Conservation (phyloP, 2,329 filamentous ascomycete genomes). For the Pyrenochaeta sp. region DNA sequence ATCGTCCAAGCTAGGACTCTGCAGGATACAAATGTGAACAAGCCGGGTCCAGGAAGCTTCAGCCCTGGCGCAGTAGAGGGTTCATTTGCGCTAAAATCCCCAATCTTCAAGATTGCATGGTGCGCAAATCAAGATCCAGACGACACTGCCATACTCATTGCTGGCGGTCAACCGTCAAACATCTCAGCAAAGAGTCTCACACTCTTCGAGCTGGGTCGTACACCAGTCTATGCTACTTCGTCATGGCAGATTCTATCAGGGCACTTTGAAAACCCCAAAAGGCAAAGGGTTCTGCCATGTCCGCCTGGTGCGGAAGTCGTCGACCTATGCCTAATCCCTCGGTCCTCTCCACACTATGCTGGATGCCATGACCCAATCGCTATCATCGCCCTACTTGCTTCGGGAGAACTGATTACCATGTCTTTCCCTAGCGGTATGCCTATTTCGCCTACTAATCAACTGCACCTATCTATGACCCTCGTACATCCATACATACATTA, state of each 20-base stretch:
- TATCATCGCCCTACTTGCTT: slow-evolving; percentile 78
- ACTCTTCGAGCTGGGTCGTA: slow-evolving; percentile 87
- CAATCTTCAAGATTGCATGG: slow-evolving; percentile 83
- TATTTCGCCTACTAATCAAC: slow-evolving; percentile 89
- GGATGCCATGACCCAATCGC: slow-evolving; percentile 92
- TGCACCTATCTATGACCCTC: slow-evolving; percentile 86
- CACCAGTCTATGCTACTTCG: slow-evolving; percentile 90
- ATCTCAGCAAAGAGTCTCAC: slow-evolving; percentile 78
- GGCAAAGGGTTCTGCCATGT: slow-evolving; percentile 74
- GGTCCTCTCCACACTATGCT: slow-evolving; percentile 82
- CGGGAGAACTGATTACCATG: slow-evolving; percentile 87
- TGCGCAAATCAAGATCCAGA: slow-evolving; percentile 94
- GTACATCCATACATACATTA: slow-evolving; percentile 88
- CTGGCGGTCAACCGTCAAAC: slow-evolving; percentile 77
- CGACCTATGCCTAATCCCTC: slow-evolving; percentile 85
- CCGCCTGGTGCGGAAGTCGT: slow-evolving; percentile 79
- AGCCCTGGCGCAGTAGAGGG: slow-evolving; percentile 56
- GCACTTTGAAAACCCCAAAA: slow-evolving; percentile 80
- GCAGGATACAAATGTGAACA: slow-evolving; percentile 75
- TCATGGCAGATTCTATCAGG: slow-evolving; percentile 83
- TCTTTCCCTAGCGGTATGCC: slow-evolving; percentile 92
- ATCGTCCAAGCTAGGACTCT: slow-evolving; percentile 85
- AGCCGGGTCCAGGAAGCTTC: slow-evolving; percentile 61
- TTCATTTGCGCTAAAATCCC: slow-evolving; percentile 70
- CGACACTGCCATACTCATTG: slow-evolving; percentile 87